Base-by-base conservation (phyloP, 805 yeast species). In the Komagataella kurtzmanii region DNA sequence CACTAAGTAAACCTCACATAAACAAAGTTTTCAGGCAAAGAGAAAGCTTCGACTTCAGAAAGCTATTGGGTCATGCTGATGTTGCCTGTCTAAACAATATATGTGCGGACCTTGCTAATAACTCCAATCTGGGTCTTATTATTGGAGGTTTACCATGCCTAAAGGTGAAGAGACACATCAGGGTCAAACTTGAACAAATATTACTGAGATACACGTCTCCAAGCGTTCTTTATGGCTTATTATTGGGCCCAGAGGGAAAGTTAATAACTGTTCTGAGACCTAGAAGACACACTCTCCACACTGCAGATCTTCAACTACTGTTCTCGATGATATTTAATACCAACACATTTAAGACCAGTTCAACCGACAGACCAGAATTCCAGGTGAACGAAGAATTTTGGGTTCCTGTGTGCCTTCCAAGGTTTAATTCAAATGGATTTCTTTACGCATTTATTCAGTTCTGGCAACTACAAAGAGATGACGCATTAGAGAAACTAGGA, bases 391-490 rank as follows among this genome's bases (percentile, higher is more conserved):
- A 85, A 57, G 97, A 90, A 60, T 78, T 88, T 53, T 93, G 98
- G 98, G 77, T 87, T 10, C 99, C 99, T 0, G 73, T 91, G 0
- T 91, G 99, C 65, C 73, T 91, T 63, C 96, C 98, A 0, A 80
- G 85, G 57, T 91, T 91, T 70, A 91, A 93, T 61, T 69, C 88
- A 1, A 81, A 81, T 56, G 99, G 99, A 7, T 93, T 90, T 59
- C 66, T 91, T 5, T 86, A 93, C 61, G 81, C 88, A 10, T 88
- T 85, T 59, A 85, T 89, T 47, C 81, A 80, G 53, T 80, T 81
- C 56, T 61, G 83, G 48, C 74, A 73, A 49, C 56, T 69, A 43
- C 62, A 69, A 17, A 66, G 65, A 48, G 58, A 60, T 48, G 58
- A 61, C 2, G 44, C n/a, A 36, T 36, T 59, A 46, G 48, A 56